Evolutionary conservation across 495 filamentous ascomycete genomes (phyloP), one percentile per base, ranked within the genome.

Genomic region (Aspergillus wentii): DNA sequence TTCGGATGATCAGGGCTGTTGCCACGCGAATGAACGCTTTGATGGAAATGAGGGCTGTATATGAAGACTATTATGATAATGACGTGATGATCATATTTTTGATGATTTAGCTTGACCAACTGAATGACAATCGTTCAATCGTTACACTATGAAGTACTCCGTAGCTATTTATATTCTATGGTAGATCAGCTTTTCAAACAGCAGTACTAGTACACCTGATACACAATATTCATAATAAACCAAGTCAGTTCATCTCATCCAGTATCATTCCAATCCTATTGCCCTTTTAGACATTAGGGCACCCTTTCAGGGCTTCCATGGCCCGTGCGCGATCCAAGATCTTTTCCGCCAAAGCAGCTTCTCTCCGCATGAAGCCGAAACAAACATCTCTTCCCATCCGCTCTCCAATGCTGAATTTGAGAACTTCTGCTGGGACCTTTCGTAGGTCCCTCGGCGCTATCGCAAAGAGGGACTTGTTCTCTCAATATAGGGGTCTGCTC

Each of bases 401-500:
- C 17, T 18, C 15, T 14, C 35, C 40, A 51, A 68, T 68, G 63
- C 46, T 63, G 17, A 52, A 44, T 19, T 30, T 47, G 41, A 50
- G 43, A 41, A 17, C 35, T 7, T 34, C 53, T 20, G 32, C 33
- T 33, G 42, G 43, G 33, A 38, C 44, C 5, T 43, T 60, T 32
- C 56, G 58, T 38, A 57, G 37, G 28, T 44, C 40, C 7, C 18
- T 49, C 21, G 33, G 23, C 28, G 19, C 16, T 8, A 31, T 40
- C 13, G 33, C 43, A 1, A 54, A 35, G 30, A 23, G 40, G 15
- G 41, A 17, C 6, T 13, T 40, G 9, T 7, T 42, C 2, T 30
- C 38, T 15, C 48, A 25, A 11, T 56, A 51, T 0, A 72, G 74
- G 17, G 55, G 59, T 6, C 66, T 86, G 30, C 57, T 86, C 11